A percentile compares a stretch with the other conserved stretches of the same genome.
Conservation (phyloP, 192 early-diverging fungal species). For the Entophlyctis helioformis region DNA sequence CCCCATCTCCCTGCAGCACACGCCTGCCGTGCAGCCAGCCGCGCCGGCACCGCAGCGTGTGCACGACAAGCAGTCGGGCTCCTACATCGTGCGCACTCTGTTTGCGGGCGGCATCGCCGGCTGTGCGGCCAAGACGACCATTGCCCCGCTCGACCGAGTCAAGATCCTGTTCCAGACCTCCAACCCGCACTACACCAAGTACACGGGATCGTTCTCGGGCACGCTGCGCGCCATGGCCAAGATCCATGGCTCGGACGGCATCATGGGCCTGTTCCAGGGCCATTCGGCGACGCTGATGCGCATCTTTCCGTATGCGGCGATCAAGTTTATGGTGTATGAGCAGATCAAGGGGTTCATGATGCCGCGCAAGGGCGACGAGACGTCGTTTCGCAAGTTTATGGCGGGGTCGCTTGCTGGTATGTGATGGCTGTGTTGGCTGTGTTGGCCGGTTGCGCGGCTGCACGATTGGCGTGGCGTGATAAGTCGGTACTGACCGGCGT, state of each 20-base stretch:
- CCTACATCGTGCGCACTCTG: constrained; percentile 32
- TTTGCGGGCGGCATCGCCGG: constrained; percentile 50
- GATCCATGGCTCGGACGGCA: constrained; percentile 60
- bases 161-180: constrained; percentile 47
- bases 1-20: no score
- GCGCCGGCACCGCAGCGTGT: no score
- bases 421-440: no score
- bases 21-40: no score
- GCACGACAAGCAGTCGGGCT: constrained; percentile 16
- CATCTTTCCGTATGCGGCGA: constrained; percentile 93
- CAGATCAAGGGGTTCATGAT: constrained; percentile 64
- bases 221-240: constrained; percentile 67
- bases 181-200: constrained; percentile 32
- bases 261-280: constrained; percentile 82
- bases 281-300: constrained; percentile 86
- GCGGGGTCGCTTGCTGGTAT: constrained; percentile 63
- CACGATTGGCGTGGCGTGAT: no score
- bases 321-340: constrained; percentile 96
- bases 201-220: constrained; percentile 63
- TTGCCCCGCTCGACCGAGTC: constrained; percentile 42
- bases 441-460: no score
- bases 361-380: constrained; percentile 52
- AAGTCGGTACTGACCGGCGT: no score
- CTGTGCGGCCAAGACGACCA: constrained; percentile 41
- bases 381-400: constrained; percentile 58